Percentiles rank a stretch among this genome's conserved stretches.
Evolutionary conservation across 176 grass and related monocot genomes (phyloP).

Genomic region (Ensete ventricosum): DNA sequence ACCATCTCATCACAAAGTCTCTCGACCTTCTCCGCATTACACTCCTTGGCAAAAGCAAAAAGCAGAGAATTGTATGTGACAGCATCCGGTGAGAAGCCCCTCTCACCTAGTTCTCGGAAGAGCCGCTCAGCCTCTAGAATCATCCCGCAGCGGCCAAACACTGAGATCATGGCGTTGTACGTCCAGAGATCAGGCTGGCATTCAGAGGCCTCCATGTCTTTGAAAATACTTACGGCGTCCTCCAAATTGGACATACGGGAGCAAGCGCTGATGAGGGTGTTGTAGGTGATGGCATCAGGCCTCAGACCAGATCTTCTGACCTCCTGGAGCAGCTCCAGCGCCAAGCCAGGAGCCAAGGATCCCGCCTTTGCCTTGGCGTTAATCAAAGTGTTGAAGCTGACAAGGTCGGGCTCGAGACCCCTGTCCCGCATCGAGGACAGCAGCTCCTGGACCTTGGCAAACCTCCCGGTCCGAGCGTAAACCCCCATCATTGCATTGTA

Average conservation of each 20-base stretch:
- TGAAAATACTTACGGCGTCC: conserved; percentile 52
- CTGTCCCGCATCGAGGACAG: conserved; percentile 49
- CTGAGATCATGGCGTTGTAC: conserved; percentile 77
- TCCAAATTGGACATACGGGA: conserved; percentile 55
- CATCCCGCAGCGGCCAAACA: conserved; percentile 59
- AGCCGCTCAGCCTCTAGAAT: conserved; percentile 40
- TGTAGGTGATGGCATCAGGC: conserved; percentile 86
- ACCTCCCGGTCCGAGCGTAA: conserved; percentile 55
- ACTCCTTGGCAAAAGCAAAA: conserved; percentile 61
- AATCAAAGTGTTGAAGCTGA: conserved; percentile 91
- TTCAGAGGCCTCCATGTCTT: conserved; percentile 55
- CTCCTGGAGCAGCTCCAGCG: conserved; percentile 55
- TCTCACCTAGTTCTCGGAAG: conserved; percentile 53
- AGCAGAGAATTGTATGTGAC: conserved; percentile 83
- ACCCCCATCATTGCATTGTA: conserved; percentile 96
- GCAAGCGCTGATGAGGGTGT: conserved; percentile 81
- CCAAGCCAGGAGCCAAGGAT: conserved; percentile 35
- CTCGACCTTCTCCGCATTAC: conserved; percentile 56
- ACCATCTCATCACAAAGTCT: conserved; percentile 61
- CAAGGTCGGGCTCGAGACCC: conserved; percentile 80
- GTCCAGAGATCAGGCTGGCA: conserved; percentile 87
- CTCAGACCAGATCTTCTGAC: conserved; percentile 57
- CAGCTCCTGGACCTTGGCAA: conserved; percentile 50
- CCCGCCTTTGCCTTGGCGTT: conserved; percentile 76
- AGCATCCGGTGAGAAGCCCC: conserved; percentile 71